A percentile compares a stretch with the other conserved stretches of the same genome.
phyloP scores from a whole-genome alignment of 1,284 basidiomycete species.

The Macrocybe sp. region DNA sequence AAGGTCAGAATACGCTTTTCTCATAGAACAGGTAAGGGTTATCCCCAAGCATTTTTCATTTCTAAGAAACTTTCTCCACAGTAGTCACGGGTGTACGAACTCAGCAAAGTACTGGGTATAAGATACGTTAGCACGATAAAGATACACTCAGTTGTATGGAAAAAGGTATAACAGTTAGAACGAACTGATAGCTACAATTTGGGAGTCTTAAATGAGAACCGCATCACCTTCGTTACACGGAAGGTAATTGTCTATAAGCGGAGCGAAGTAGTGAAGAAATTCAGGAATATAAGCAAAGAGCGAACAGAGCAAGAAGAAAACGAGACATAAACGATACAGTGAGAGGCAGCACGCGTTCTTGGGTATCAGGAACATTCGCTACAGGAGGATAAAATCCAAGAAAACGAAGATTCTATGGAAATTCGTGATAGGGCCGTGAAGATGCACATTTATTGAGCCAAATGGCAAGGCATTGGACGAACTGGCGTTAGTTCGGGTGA shows the following conservation, averaged over 20 bases:
- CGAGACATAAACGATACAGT: conserved; percentile 17
- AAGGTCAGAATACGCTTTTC: no score
- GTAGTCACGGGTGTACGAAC: no score
- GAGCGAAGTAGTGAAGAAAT: conserved; percentile 10
- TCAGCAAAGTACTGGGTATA: no score
- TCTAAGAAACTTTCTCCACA: no score
- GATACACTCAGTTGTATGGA: conserved; percentile 20
- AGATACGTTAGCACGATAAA: conserved; percentile 12
- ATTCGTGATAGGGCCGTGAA: conserved; percentile 1
- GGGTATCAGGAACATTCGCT: conserved; percentile 5
- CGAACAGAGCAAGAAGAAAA: neutral
- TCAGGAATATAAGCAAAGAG: conserved; percentile 8
- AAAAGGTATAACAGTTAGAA: neutral
- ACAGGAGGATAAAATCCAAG: neutral
- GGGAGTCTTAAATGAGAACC: no score
- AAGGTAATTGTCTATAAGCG: neutral
- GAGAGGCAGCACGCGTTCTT: conserved; percentile 13
- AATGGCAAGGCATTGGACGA: neutral
- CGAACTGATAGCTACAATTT: conserved; percentile 19
- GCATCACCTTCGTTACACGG: no score
- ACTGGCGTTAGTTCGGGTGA: no score
- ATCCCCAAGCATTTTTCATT: no score
- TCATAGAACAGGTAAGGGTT: no score
- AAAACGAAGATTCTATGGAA: conserved; percentile 1
- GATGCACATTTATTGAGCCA: conserved; percentile 6